Conservation (phyloP, 805 yeast genomes). For the Saturnispora galanensis region DNA sequence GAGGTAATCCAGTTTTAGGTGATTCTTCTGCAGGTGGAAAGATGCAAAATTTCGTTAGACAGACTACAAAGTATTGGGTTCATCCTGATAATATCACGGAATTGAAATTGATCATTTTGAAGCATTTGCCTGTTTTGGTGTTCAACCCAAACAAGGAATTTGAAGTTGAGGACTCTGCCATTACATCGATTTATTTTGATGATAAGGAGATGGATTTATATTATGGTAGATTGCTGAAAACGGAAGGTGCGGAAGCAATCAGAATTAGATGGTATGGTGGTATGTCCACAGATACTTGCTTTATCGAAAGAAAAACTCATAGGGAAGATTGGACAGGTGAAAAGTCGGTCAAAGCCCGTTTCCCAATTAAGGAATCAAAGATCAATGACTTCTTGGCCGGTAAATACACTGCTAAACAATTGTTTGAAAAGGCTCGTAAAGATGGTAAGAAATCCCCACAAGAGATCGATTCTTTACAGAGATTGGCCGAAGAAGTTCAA, state of each 20-base stretch:
- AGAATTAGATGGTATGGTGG: slow-evolving; percentile 99
- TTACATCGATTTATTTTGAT: slow-evolving; percentile 94
- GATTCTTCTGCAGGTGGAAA: slow-evolving; percentile 97
- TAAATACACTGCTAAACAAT: slow-evolving; percentile 76
- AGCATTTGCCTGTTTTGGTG: slow-evolving; percentile 93
- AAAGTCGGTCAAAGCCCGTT: slow-evolving; percentile 96
- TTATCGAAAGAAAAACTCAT: slow-evolving; percentile 95
- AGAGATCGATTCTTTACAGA: slow-evolving; percentile 88
- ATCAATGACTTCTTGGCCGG: slow-evolving; percentile 81
- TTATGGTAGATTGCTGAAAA: slow-evolving; percentile 88
- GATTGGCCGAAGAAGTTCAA: slow-evolving; percentile 87
- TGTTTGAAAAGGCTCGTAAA: slow-evolving; percentile 83
- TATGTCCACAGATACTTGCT: slow-evolving; percentile 83
- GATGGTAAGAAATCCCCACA: slow-evolving; percentile 82
- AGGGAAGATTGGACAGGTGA: slow-evolving; percentile 99
- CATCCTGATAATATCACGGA: slow-evolving; percentile 98
- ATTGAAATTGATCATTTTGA: slow-evolving; percentile 80
- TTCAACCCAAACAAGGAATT: slow-evolving; percentile 95
- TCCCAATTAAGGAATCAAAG: slow-evolving; percentile 82
- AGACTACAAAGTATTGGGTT: slow-evolving; percentile 98
- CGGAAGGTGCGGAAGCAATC: slow-evolving; percentile 98
- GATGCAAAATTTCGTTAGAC: slow-evolving; percentile 96
- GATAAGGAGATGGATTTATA: slow-evolving; percentile 82
- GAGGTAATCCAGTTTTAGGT: slow-evolving; percentile 92
- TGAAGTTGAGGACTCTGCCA: slow-evolving; percentile 89